Base-by-base conservation (phyloP, 495 filamentous ascomycete genomes). In the Aspergillus ostianus region DNA sequence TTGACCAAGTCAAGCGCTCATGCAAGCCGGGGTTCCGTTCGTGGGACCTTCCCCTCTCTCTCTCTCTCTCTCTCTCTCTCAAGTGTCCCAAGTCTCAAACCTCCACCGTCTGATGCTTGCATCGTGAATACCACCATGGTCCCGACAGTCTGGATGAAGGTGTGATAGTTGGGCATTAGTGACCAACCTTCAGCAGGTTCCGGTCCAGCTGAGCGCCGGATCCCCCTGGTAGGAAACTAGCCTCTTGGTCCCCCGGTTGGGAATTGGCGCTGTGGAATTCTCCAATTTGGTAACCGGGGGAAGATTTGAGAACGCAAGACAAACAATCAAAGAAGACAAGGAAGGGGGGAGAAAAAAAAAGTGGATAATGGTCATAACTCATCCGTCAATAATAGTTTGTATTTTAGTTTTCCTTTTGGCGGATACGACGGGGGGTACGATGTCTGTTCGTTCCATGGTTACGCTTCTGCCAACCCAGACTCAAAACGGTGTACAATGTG, bases 111-210 rank as follows among this genome's bases (percentile, higher is more conserved):
- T 47, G 60, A 63, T 58, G 59, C 64, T 55, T 55, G 58, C 64
- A 56, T 46, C 58, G 12, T 44, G 51, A 63, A 63, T 58, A 61
- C 57, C 55, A 55, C 60, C 48, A 57, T 51, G 65, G 65, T 61
- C 65, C 65, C 65, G 65, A 68, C 65, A 68, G 60, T 68, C 60
- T 68, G 65, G 65, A 21, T 60, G 59, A 64, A 49, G 48, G 62
- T 63, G 65, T 68, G 59, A 64, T 68, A 65, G 60, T 64, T 63
- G 45, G 60, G 65, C 65, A 68, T 68, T 68, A 68, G 65, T 59
- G 48, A 57, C 49, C 55, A 67, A 58, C 53, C 55, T 58, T 58
- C 47, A 59, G 64, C 61, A 51, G 7, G 32, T 44, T 53, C 52
- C 61, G 49, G 36, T 61, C 51, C 55, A 60, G 51, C 53, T 63